These are phyloP conservation scores for Musa acuminata DNA, from an alignment of 176 grass and related monocot genomes.

Conservation along the genomic window DNA sequence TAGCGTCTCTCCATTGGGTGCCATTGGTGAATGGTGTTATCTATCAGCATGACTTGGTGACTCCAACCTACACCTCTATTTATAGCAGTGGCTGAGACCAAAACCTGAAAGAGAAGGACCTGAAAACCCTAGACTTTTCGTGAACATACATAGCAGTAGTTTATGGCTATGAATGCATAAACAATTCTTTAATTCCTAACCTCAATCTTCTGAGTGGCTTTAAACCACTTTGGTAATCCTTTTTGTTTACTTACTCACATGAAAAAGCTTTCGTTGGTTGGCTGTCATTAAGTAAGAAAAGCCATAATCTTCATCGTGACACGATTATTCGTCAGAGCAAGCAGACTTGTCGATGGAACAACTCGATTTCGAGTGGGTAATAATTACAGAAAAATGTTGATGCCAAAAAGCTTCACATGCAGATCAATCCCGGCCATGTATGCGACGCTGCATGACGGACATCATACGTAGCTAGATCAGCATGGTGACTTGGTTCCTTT, in stretches of 20 bases:
- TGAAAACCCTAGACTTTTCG: slow-evolving; percentile 43
- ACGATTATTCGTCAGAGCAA: too few species aligned
- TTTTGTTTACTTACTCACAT: too few species aligned
- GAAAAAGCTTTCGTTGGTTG: too few species aligned
- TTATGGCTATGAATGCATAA: too few species aligned
- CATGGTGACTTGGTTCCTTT: too few species aligned
- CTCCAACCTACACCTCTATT: not conserved
- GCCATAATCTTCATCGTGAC: too few species aligned
- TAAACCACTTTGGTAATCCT: too few species aligned
- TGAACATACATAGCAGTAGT: not conserved
- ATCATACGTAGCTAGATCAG: not conserved
- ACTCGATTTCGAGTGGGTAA: not conserved
- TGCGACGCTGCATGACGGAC: not conserved
- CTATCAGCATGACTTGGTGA: too few species aligned
- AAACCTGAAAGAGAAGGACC: slow-evolving; percentile 15
- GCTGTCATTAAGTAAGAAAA: too few species aligned
- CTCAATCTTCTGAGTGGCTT: too few species aligned
- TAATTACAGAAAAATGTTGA: not conserved
- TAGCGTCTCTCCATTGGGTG: slow-evolving; percentile 46
- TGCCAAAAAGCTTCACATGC: not conserved
- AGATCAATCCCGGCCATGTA: not conserved
- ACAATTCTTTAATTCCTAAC: too few species aligned
- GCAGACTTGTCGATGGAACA: not conserved
- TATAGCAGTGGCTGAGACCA: slow-evolving; percentile 48
- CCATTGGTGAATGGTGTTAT: slow-evolving; percentile 17